Conservation (phyloP, 768 basidiomycete species). For the Paxillus rubicundulus region DNA sequence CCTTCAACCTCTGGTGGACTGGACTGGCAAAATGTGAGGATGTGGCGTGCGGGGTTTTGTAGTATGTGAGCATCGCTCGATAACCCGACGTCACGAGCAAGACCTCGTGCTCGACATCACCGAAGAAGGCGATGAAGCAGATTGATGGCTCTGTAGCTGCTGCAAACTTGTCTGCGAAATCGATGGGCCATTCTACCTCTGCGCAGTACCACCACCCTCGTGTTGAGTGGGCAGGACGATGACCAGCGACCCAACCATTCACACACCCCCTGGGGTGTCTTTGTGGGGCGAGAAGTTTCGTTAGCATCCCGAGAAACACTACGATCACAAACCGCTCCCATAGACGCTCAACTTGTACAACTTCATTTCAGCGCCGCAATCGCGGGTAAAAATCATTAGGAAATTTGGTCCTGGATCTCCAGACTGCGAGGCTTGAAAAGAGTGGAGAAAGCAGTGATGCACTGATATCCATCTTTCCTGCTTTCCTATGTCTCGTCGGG, state of each 20-base stretch:
- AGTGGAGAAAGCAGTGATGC: conserved; percentile 31
- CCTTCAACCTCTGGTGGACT: background rate
- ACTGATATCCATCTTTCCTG: conserved; percentile 40
- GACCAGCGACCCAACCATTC: conserved; percentile 53
- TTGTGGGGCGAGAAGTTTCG: conserved; percentile 44
- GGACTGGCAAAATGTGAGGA: background rate
- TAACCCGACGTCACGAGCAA: conserved; percentile 39
- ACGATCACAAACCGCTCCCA: conserved; percentile 15
- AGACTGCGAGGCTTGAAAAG: conserved; percentile 32
- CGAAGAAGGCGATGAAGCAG: conserved; percentile 40
- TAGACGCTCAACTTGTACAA: conserved; percentile 49
- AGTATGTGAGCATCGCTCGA: conserved; percentile 44
- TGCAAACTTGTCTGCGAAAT: conserved; percentile 27
- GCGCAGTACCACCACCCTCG: conserved; percentile 43
- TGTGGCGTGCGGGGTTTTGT: background rate
- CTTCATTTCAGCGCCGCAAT: conserved; percentile 33
- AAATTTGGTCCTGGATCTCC: conserved; percentile 21
- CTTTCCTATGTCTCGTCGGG: conserved; percentile 46
- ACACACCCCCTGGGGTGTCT: conserved; percentile 43
- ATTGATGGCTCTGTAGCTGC: conserved; percentile 9
- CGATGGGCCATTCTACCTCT: conserved; percentile 37
- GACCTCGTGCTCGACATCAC: conserved; percentile 47
- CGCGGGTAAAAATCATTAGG: conserved; percentile 17
- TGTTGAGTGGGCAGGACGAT: conserved; percentile 47
- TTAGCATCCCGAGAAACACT: background rate